A percentile compares a stretch with the other conserved stretches of the same genome.
Conservation (phyloP, 352 stramenopile genomes). For the Phytophthora colocasiae region DNA sequence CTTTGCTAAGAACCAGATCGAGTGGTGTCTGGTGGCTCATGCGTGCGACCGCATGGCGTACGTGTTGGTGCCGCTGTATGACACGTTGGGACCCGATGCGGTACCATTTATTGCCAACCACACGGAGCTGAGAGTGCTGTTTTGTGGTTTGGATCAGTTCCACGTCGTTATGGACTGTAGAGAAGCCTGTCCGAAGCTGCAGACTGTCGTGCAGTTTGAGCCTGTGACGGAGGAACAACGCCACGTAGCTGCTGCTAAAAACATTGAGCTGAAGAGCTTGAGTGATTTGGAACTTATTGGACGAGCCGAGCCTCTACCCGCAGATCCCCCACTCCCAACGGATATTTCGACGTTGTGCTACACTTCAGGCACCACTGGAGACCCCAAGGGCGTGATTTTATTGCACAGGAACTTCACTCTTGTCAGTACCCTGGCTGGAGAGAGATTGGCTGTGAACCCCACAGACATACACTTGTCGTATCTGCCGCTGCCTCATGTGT, state of each 20-base stretch:
- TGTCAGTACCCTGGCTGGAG: constrained; percentile 24
- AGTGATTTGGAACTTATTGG: constrained; percentile 49
- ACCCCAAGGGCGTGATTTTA: constrained; percentile 96
- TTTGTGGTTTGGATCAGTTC: constrained; percentile 68
- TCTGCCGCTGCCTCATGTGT: constrained; percentile 97
- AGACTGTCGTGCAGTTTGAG: constrained; percentile 69
- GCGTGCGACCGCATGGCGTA: constrained; percentile 73
- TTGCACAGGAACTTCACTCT: constrained; percentile 85
- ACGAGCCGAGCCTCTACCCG: constrained; percentile 44
- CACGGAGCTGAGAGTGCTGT: constrained; percentile 63
- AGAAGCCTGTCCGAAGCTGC: constrained; percentile 42
- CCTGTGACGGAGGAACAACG: constrained; percentile 22
- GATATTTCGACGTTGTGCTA: constrained; percentile 96
- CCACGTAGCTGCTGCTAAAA: constrained; percentile 11
- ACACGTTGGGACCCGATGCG: constrained; percentile 76
- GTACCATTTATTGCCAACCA: constrained; percentile 82
- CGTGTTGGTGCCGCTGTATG: constrained; percentile 77
- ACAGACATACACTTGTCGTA: constrained; percentile 96
- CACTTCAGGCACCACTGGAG: constrained; percentile 96
- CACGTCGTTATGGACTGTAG: constrained; percentile 65
- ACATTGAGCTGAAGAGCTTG: constrained; percentile 51
- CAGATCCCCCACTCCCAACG: constrained; percentile 54
- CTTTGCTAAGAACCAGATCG: constrained; percentile 75
- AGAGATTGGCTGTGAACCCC: constrained; percentile 39
- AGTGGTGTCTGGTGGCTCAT: constrained; percentile 68